Evolutionary conservation across 2,329 filamentous ascomycete species (phyloP).

Genomic region (Alternaria postmessia): DNA sequence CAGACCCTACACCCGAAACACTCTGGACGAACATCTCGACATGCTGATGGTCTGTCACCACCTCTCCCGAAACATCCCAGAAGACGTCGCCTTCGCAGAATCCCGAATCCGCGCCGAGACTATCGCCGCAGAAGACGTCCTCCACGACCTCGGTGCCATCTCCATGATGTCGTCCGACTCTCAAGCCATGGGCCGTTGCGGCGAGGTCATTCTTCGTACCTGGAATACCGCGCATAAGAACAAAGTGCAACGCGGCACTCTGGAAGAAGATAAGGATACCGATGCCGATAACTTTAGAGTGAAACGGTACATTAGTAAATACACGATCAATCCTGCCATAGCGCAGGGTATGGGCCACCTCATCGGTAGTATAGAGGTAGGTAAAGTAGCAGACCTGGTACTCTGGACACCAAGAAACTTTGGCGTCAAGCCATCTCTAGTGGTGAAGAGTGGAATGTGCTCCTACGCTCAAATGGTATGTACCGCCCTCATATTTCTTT

Average conservation of each 20-base stretch:
- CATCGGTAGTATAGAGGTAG: conserved; percentile 85
- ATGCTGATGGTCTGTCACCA: conserved; percentile 99
- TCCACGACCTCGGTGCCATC: conserved; percentile 94
- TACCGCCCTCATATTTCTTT: conserved; percentile 12
- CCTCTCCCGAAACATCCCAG: conserved; percentile 87
- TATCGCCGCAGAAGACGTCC: conserved; percentile 93
- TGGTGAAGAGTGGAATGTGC: conserved; percentile 90
- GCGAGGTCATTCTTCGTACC: conserved; percentile 89
- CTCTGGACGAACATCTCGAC: conserved; percentile 93
- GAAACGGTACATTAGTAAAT: conserved; percentile 93
- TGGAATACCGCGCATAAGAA: conserved; percentile 99
- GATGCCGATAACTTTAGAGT: conserved; percentile 90
- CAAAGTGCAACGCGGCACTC: conserved; percentile 78
- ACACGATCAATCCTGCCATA: conserved; percentile 92
- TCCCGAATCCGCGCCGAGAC: conserved; percentile 94
- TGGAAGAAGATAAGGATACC: conserved; percentile 80
- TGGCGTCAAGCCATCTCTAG: conserved; percentile 80
- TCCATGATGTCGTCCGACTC: conserved; percentile 97
- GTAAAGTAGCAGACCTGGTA: conserved; percentile 88
- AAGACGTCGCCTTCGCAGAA: conserved; percentile 95
- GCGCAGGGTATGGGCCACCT: conserved; percentile 89
- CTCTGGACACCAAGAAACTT: conserved; percentile 88
- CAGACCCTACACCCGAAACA: conserved; percentile 88
- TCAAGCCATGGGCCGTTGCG: conserved; percentile 95
- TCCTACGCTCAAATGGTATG: conserved; percentile 82